Evolutionary conservation across 2,329 filamentous ascomycete genomes (phyloP).

Genomic region (Pezicula carpinea): DNA sequence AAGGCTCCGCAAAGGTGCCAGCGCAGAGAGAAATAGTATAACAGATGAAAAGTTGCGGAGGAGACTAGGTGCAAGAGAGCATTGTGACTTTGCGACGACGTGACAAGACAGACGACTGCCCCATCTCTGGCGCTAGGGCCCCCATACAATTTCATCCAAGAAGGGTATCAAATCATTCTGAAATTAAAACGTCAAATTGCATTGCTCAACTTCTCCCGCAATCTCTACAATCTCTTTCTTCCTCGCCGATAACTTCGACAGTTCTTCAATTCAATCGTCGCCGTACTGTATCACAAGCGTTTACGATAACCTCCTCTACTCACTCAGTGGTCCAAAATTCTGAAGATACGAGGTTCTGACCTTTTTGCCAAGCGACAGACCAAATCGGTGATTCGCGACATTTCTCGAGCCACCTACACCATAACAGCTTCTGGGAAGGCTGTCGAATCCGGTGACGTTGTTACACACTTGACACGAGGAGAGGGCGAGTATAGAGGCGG

Average conservation of each 20-base stretch:
- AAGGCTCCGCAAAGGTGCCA: too few relatives aligned
- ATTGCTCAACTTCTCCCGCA: background rate
- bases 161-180: background rate
- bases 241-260: background rate
- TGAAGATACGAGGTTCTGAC: background rate
- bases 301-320: background rate
- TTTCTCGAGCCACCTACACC: conserved; percentile 2
- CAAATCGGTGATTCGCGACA: background rate
- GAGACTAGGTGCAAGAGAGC: background rate
- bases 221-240: background rate
- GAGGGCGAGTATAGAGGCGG: background rate
- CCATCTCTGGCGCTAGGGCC: background rate
- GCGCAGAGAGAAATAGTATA: too few relatives aligned
- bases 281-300: background rate
- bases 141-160: background rate
- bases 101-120: background rate
- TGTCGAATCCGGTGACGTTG: background rate
- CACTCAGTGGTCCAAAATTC: background rate
- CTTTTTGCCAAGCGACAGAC: background rate
- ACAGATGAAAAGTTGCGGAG: too few relatives aligned
- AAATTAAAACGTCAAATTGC: background rate
- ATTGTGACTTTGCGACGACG: background rate
- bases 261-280: background rate
- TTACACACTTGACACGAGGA: background rate
- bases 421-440: background rate